These are phyloP conservation scores for Rhizophora apiculata DNA, from an alignment of 345 rosid species.

Conservation along the genomic window DNA sequence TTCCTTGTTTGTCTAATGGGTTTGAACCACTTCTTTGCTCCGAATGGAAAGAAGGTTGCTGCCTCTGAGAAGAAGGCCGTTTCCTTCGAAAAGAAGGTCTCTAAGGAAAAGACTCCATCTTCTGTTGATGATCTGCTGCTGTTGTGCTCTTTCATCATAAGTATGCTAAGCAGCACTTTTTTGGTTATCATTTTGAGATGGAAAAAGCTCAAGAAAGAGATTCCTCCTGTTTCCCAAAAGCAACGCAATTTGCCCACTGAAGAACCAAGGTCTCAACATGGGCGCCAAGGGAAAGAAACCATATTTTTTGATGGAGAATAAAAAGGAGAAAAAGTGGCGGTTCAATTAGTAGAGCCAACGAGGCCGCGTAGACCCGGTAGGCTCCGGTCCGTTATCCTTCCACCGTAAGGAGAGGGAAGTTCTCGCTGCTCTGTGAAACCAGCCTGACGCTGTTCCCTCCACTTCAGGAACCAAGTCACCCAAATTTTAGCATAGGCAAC, in stretches of 20 bases:
- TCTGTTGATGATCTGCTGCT: slow-evolving; percentile 59
- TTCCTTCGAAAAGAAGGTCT: slow-evolving; percentile 11
- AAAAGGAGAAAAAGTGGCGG: no score
- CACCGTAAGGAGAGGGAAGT: no score
- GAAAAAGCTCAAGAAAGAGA: slow-evolving; percentile 45
- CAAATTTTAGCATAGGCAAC: no score
- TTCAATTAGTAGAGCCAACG: slow-evolving; percentile 54
- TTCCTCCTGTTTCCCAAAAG: slow-evolving; percentile 31
- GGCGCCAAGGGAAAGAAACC: slow-evolving; percentile 28
- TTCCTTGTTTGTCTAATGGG: slow-evolving; percentile 49
- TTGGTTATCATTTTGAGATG: slow-evolving; percentile 51
- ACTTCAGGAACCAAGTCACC: no score
- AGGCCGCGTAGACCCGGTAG: no score
- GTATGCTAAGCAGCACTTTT: slow-evolving; percentile 35
- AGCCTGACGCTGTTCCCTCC: no score
- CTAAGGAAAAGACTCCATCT: slow-evolving; percentile 61
- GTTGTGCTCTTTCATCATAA: slow-evolving; percentile 48
- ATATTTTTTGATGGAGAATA: no score
- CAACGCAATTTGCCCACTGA: slow-evolving; percentile 43
- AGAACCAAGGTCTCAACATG: slow-evolving; percentile 23
- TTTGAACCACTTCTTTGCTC: slow-evolving; percentile 49
- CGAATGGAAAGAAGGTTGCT: slow-evolving; percentile 37
- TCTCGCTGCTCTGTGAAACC: no score
- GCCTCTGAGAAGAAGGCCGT: slow-evolving; percentile 28
- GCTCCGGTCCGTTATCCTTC: no score